These are phyloP conservation scores for Capsicum rhomboideum DNA, from an alignment of 257 asterid species.

Conservation along the genomic window DNA sequence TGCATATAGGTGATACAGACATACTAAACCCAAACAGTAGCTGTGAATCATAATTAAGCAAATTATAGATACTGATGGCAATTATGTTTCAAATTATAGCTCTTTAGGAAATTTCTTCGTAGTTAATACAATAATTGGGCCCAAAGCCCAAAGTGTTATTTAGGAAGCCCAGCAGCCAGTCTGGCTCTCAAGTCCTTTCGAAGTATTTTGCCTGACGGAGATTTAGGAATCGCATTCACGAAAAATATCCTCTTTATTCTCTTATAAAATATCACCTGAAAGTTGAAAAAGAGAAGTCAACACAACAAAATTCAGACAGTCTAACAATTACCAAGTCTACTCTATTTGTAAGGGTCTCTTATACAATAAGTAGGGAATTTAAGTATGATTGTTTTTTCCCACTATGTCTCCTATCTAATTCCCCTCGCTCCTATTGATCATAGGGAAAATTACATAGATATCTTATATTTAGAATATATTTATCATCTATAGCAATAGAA, in stretches of 20 bases:
- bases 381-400: too few relatives aligned
- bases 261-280: constrained; percentile 82
- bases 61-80: too few relatives aligned
- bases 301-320: background rate
- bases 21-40: too few relatives aligned
- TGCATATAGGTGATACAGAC: too few relatives aligned
- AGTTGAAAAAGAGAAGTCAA: background rate
- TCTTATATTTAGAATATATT: too few relatives aligned
- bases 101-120: too few relatives aligned
- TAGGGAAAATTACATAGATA: too few relatives aligned
- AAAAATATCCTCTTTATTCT: constrained; percentile 64
- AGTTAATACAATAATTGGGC: background rate
- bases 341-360: background rate
- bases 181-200: constrained; percentile 82
- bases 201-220: constrained; percentile 85
- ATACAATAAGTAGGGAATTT: background rate
- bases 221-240: constrained; percentile 63
- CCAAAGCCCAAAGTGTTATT: background rate
- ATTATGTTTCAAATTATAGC: too few relatives aligned
- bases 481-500: too few relatives aligned
- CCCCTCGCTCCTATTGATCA: too few relatives aligned
- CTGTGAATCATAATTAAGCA: too few relatives aligned
- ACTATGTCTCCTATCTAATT: too few relatives aligned
- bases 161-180: constrained; percentile 30
- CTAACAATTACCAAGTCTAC: background rate